Evolutionary conservation across 1,139 yeast species (phyloP).

Genomic region (Wickerhamomyces sp.): DNA sequence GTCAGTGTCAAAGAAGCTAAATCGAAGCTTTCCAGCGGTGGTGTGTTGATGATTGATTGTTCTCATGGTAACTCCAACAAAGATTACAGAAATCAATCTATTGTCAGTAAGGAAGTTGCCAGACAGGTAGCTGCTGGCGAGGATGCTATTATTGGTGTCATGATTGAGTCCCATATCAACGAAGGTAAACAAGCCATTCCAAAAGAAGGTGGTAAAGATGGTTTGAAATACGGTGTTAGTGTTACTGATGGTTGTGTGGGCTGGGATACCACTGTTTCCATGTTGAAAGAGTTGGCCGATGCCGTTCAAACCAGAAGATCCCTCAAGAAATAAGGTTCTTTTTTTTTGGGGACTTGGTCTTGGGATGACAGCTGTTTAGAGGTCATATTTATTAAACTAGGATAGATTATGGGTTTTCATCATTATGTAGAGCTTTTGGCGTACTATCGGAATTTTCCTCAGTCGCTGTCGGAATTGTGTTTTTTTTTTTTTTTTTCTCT

Average conservation of each 20-base stretch:
- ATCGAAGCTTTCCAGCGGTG: conserved; percentile 45
- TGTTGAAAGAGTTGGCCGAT: conserved; percentile 70
- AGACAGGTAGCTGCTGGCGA: conserved; percentile 83
- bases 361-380: too few species aligned
- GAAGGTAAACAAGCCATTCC: conserved; percentile 92
- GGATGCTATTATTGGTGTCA: conserved; percentile 76
- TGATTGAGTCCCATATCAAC: conserved; percentile 91
- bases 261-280: conserved; percentile 83
- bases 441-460: too few species aligned
- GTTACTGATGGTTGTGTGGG: conserved; percentile 96
- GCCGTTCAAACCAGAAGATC: conserved; percentile 82
- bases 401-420: too few species aligned
- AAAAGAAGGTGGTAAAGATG: conserved; percentile 64
- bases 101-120: conserved; percentile 73
- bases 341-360: too few species aligned
- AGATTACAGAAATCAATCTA: conserved; percentile 92
- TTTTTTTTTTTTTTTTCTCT: background rate
- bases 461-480: background rate
- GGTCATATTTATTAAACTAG: too few species aligned
- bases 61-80: conserved; percentile 96
- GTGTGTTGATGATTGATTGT: conserved; percentile 86
- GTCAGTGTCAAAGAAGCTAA: conserved; percentile 74
- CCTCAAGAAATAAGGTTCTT: conserved; percentile 17
- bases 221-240: conserved; percentile 89
- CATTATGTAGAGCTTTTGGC: too few species aligned